Evolutionary conservation across 805 yeast genomes (phyloP).

Genomic region (Naumovozyma baii): DNA sequence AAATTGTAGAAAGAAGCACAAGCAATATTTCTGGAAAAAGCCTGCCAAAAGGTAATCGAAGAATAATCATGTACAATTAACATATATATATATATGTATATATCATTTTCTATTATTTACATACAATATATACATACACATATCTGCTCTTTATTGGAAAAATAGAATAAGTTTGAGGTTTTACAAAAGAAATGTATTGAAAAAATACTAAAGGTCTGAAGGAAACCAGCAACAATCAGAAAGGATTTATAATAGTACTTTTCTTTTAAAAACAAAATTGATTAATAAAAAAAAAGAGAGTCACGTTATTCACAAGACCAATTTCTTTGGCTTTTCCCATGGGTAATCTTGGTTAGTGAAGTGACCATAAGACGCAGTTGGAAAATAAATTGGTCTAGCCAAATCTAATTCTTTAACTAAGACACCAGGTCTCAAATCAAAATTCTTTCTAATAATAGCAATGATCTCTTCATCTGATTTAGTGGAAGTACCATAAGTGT

Average conservation of each 20-base stretch:
- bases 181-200: too few relatives aligned
- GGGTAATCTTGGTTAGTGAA: slow-evolving; percentile 98
- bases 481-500: slow-evolving; percentile 95
- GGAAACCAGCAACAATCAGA: neutral
- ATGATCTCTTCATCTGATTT: slow-evolving; percentile 84
- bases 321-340: slow-evolving; percentile 94
- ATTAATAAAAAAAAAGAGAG: neutral
- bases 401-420: slow-evolving; percentile 92
- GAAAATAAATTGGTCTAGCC: slow-evolving; percentile 98
- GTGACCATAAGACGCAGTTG: slow-evolving; percentile 99
- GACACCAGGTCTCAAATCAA: slow-evolving; percentile 99
- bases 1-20: slow-evolving; percentile 86
- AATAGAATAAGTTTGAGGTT: too few relatives aligned
- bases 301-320: slow-evolving; percentile 47
- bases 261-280: too few relatives aligned
- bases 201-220: neutral
- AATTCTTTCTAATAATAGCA: slow-evolving; percentile 83
- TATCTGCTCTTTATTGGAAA: neutral
- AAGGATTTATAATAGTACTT: neutral
- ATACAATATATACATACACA: too few relatives aligned
- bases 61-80: neutral
- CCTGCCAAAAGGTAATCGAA: slow-evolving; percentile 24
- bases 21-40: slow-evolving; percentile 51
- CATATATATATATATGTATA: too few relatives aligned
- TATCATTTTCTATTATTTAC: too few relatives aligned